These are phyloP conservation scores for Auricularia auricula-judae DNA, from an alignment of 768 basidiomycete genomes.

Conservation along the genomic window DNA sequence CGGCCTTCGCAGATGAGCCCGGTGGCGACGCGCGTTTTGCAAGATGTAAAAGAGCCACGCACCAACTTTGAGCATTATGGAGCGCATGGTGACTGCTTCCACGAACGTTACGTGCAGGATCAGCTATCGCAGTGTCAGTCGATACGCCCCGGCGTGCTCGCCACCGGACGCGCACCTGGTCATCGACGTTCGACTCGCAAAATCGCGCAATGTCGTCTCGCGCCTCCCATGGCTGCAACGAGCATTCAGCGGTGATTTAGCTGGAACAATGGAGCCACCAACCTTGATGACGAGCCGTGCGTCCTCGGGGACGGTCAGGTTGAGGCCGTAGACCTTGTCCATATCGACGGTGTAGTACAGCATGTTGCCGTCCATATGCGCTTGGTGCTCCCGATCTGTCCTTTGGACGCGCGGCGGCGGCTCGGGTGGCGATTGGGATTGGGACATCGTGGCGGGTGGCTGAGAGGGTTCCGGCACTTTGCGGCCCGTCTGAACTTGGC, in stretches of 20 bases:
- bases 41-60: conserved; percentile 10
- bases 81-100: conserved; percentile 65
- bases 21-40: not conserved
- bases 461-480: too few relatives aligned
- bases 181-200: conserved; percentile 74
- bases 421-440: too few relatives aligned
- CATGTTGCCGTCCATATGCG: too few relatives aligned
- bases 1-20: conserved; percentile 35
- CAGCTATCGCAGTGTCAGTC: conserved; percentile 31
- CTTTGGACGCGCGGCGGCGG: too few relatives aligned
- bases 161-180: conserved; percentile 43
- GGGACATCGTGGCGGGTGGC: too few relatives aligned
- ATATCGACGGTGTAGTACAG: not conserved
- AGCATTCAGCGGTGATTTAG: not conserved
- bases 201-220: conserved; percentile 55
- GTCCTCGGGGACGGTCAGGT: conserved; percentile 69
- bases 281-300: conserved; percentile 63
- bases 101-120: conserved; percentile 76
- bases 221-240: conserved; percentile 49
- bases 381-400: too few relatives aligned
- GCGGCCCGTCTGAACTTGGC: too few relatives aligned
- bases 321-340: conserved; percentile 66
- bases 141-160: not conserved
- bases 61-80: conserved; percentile 71
- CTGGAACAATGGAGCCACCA: not conserved